Evolutionary conservation across 352 stramenopile genomes (phyloP).

Genomic region (Poterioochromonas sp.): DNA sequence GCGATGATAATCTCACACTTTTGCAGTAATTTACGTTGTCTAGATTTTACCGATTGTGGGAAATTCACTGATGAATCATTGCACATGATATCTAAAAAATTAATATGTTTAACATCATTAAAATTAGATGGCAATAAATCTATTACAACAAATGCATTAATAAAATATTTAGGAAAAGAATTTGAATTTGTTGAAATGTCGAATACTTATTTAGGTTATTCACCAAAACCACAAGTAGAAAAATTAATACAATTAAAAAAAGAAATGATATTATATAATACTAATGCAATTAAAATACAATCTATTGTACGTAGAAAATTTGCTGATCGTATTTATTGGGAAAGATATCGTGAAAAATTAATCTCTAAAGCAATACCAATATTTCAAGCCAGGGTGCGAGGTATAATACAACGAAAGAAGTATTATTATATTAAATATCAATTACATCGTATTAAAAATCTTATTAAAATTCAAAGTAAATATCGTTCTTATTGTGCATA

Average conservation of each 20-base stretch:
- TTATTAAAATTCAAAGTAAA: constrained; percentile 25
- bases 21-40: constrained; percentile 41
- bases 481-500: not conserved
- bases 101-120: constrained; percentile 46
- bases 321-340: constrained; percentile 48
- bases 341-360: constrained; percentile 29
- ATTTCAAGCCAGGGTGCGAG: constrained; percentile 61
- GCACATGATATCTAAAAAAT: constrained; percentile 39
- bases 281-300: constrained; percentile 38
- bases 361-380: constrained; percentile 51
- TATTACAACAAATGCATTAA: constrained; percentile 6
- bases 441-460: not conserved
- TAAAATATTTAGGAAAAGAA: not conserved
- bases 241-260: constrained; percentile 39
- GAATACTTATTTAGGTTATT: constrained; percentile 1
- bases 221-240: constrained; percentile 39
- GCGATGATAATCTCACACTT: constrained; percentile 2
- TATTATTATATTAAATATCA: constrained; percentile 16
- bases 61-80: constrained; percentile 61
- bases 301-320: constrained; percentile 35
- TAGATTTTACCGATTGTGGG: constrained; percentile 65
- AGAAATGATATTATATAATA: constrained; percentile 31
- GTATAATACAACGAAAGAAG: constrained; percentile 54
- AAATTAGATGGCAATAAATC: constrained; percentile 45
- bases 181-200: constrained; percentile 34